These are phyloP conservation scores for Quercus berberidifolia DNA, from an alignment of 306 rosid species.

Conservation along the genomic window DNA sequence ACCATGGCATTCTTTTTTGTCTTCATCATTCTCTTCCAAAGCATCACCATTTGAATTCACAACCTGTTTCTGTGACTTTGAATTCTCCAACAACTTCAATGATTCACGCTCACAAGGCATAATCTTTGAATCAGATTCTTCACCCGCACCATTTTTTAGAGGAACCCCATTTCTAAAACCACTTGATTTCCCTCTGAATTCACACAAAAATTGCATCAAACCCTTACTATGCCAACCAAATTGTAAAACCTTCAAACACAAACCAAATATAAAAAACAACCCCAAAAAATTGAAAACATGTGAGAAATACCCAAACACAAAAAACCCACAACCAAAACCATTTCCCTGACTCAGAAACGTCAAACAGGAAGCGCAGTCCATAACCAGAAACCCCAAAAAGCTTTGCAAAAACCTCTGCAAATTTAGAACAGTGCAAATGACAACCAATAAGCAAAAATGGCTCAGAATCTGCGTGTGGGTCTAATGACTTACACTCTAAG, in stretches of 20 bases:
- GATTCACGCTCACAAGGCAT: constrained; percentile 12
- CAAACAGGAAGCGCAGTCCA: constrained; percentile 53
- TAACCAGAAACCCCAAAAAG: constrained; percentile 25
- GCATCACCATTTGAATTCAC: neutral
- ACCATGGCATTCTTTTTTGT: neutral
- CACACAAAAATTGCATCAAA: constrained; percentile 26
- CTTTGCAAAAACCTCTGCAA: constrained; percentile 24
- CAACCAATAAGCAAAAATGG: constrained; percentile 34
- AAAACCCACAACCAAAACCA: constrained; percentile 48
- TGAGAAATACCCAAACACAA: constrained; percentile 45
- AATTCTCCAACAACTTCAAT: constrained; percentile 2
- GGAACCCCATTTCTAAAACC: constrained; percentile 25
- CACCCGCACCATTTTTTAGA: constrained; percentile 6
- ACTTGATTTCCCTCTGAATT: constrained; percentile 19
- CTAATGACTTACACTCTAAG: neutral
- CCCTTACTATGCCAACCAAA: constrained; percentile 16
- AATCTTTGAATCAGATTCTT: constrained; percentile 11
- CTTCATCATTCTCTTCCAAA: constrained; percentile 4
- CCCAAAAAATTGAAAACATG: constrained; percentile 36
- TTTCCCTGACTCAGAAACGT: constrained; percentile 36
- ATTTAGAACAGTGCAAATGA: constrained; percentile 36
- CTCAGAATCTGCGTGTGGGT: constrained; percentile 47
- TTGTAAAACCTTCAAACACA: constrained; percentile 28
- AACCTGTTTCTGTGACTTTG: neutral
- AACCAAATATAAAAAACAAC: constrained; percentile 27